Conservation (phyloP, 306 rosid genomes). For the Prunus campanulata region DNA sequence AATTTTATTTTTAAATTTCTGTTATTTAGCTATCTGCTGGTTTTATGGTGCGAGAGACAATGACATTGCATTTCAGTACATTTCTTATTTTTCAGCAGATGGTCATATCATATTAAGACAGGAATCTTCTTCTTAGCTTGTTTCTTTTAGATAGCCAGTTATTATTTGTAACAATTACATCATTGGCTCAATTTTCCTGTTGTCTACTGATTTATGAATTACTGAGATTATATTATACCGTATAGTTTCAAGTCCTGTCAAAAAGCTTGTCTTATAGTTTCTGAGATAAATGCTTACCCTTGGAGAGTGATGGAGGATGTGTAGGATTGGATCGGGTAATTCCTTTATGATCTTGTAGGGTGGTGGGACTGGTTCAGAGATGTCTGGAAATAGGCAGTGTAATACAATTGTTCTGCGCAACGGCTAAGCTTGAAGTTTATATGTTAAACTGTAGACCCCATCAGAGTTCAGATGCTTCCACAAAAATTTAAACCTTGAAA, state of each 20-base stretch:
- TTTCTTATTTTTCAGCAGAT: slow-evolving; percentile 1
- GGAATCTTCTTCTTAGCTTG: slow-evolving; percentile 7
- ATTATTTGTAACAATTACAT: not conserved
- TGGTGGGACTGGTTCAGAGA: not conserved
- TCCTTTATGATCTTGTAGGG: not conserved
- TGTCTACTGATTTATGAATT: not conserved
- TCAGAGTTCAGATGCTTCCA: not conserved
- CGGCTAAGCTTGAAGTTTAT: not conserved
- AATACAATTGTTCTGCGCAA: not conserved
- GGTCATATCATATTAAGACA: slow-evolving; percentile 11
- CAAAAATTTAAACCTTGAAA: not conserved
- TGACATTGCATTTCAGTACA: not conserved
- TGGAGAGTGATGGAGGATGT: not conserved
- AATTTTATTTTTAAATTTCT: not conserved
- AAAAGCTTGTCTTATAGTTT: not conserved
- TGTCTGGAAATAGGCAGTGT: not conserved
- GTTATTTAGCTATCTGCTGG: not conserved
- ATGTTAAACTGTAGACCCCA: not conserved
- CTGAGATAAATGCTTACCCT: not conserved
- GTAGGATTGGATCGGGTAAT: not conserved
- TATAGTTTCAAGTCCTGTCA: not conserved
- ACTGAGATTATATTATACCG: not conserved
- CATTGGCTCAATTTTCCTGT: not conserved
- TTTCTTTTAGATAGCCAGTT: not conserved
- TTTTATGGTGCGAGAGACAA: not conserved